These are phyloP conservation scores for Ceratobasidium theobromae DNA, from an alignment of 1,284 basidiomycete species.

Conservation along the genomic window DNA sequence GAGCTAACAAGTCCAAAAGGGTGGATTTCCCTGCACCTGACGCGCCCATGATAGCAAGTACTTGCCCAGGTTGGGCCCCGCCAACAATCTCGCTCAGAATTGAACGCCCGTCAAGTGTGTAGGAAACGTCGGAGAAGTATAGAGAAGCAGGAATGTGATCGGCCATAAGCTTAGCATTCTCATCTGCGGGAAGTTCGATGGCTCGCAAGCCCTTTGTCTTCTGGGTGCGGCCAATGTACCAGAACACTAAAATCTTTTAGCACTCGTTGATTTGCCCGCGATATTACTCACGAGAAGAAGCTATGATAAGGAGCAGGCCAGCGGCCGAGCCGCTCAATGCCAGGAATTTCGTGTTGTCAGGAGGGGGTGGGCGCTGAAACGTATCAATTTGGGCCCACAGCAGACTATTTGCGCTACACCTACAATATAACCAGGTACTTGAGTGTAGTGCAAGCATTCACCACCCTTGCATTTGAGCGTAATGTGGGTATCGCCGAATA, in stretches of 20 bases:
- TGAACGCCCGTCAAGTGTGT: slow-evolving; percentile 66
- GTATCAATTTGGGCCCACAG: background rate
- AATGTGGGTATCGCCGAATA: slow-evolving; percentile 92
- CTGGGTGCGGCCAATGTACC: slow-evolving; percentile 81
- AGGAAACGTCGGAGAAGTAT: slow-evolving; percentile 84
- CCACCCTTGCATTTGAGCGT: slow-evolving; percentile 85
- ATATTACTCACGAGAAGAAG: slow-evolving; percentile 52
- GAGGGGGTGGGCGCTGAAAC: slow-evolving; percentile 66
- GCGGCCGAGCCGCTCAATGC: slow-evolving; percentile 82
- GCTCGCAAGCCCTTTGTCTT: slow-evolving; percentile 65
- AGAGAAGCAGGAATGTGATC: slow-evolving; percentile 92
- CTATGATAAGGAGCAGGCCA: slow-evolving; percentile 55
- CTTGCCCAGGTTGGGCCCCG: slow-evolving; percentile 79
- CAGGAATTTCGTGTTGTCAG: slow-evolving; percentile 79
- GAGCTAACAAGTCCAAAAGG: slow-evolving; percentile 91
- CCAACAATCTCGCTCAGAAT: slow-evolving; percentile 84
- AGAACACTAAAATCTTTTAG: slow-evolving; percentile 59
- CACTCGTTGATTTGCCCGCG: background rate
- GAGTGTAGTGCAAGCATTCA: slow-evolving; percentile 91
- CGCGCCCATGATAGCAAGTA: slow-evolving; percentile 94
- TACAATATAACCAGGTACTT: slow-evolving; percentile 89
- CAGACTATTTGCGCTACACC: slow-evolving; percentile 38
- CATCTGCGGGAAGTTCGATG: slow-evolving; percentile 78
- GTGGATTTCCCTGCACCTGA: slow-evolving; percentile 97
- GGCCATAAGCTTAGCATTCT: slow-evolving; percentile 82